phyloP scores from a whole-genome alignment of 305 asterid genomes.

The Fraxinus velutina region DNA sequence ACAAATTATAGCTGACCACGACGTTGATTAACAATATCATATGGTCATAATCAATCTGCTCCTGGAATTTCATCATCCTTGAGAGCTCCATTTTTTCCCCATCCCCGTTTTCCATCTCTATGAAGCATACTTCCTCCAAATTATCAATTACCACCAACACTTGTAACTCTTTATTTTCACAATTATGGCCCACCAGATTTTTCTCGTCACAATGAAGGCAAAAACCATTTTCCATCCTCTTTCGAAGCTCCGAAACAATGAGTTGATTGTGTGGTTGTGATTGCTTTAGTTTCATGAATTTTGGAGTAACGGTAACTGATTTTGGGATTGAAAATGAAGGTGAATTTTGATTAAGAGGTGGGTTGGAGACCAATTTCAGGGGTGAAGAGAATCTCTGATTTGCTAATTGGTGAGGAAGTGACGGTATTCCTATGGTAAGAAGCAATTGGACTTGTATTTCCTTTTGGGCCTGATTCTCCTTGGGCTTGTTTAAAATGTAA shows the following conservation, averaged over 20 bases:
- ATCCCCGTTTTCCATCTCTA: background rate
- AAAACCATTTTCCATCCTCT: background rate
- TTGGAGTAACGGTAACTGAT: too few relatives aligned
- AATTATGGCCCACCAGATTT: background rate
- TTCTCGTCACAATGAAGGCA: background rate
- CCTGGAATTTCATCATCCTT: background rate
- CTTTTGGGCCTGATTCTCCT: background rate
- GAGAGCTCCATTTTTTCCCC: background rate
- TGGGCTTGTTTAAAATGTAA: background rate
- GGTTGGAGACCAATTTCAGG: background rate
- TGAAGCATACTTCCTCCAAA: background rate
- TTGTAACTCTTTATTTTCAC: background rate
- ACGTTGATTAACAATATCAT: background rate
- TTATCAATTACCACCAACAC: background rate
- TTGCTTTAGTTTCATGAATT: background rate
- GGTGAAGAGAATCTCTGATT: background rate
- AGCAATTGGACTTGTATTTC: background rate
- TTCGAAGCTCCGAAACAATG: background rate
- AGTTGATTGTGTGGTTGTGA: background rate
- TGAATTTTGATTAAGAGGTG: background rate
- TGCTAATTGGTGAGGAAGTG: background rate
- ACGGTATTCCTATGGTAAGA: background rate
- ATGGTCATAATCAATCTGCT: background rate
- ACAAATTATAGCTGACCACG: background rate
- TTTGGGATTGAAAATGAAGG: background rate